Evolutionary conservation across 2,329 filamentous ascomycete species (phyloP).

Genomic region (Fonsecaea erecta): DNA sequence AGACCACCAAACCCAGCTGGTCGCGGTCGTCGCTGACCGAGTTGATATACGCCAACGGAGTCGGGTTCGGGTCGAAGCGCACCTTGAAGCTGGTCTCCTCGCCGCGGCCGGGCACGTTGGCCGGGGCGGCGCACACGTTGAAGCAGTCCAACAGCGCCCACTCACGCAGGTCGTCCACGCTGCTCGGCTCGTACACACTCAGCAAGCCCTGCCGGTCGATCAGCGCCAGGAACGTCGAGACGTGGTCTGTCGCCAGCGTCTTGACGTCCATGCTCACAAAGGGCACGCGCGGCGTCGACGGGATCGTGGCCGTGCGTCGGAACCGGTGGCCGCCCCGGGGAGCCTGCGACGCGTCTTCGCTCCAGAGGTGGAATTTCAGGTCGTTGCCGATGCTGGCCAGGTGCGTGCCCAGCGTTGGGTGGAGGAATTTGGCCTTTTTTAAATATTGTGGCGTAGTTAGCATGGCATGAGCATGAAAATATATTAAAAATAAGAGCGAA

Average conservation of each 20-base stretch:
- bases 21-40: slow-evolving; percentile 79
- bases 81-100: slow-evolving; percentile 88
- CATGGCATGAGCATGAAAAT: slow-evolving; percentile 1
- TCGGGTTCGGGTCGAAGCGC: slow-evolving; percentile 83
- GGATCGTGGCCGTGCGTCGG: slow-evolving; percentile 67
- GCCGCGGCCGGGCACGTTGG: slow-evolving; percentile 65
- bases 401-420: slow-evolving; percentile 84
- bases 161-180: slow-evolving; percentile 77
- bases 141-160: slow-evolving; percentile 79
- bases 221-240: slow-evolving; percentile 83
- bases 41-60: slow-evolving; percentile 71
- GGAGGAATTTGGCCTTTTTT: slow-evolving; percentile 84
- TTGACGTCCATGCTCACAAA: slow-evolving; percentile 84
- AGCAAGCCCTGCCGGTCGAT: slow-evolving; percentile 82
- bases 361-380: slow-evolving; percentile 89
- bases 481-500: slow-evolving; percentile 34
- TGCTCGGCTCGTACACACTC: slow-evolving; percentile 81
- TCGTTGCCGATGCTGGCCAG: slow-evolving; percentile 88
- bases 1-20: slow-evolving; percentile 79
- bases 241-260: slow-evolving; percentile 68
- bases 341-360: slow-evolving; percentile 81
- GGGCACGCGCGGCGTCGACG: slow-evolving; percentile 66
- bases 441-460: not conserved
- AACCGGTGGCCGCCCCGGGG: slow-evolving; percentile 78
- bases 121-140: slow-evolving; percentile 64